phyloP scores from a whole-genome alignment of 768 basidiomycete species.

The Gautieria morchelliformis region DNA sequence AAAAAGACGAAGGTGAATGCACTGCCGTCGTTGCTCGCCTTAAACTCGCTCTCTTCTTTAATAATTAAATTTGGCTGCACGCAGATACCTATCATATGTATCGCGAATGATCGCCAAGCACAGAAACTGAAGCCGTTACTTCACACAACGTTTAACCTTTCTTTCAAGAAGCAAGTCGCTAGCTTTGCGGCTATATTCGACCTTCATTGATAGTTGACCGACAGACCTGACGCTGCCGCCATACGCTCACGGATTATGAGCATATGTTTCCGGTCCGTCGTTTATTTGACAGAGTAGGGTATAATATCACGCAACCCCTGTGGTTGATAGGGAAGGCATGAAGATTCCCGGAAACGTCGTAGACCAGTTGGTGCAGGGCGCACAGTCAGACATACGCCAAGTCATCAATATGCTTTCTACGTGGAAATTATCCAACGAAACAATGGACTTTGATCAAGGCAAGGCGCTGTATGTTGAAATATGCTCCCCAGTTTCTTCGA shows the following conservation, averaged over 20 bases:
- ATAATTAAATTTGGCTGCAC: background rate
- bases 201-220: slow-evolving; percentile 1
- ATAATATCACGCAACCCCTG: background rate
- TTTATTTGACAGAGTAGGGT: background rate
- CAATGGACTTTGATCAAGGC: slow-evolving; percentile 87
- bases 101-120: slow-evolving; percentile 83
- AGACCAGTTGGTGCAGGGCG: slow-evolving; percentile 81
- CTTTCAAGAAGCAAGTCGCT: slow-evolving; percentile 61
- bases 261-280: slow-evolving; percentile 77
- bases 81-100: slow-evolving; percentile 94
- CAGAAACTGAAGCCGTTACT: slow-evolving; percentile 86
- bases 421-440: slow-evolving; percentile 75
- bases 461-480: slow-evolving; percentile 65
- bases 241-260: slow-evolving; percentile 83
- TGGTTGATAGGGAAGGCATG: slow-evolving; percentile 68
- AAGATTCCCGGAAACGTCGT: slow-evolving; percentile 85
- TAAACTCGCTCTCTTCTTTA: background rate
- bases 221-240: slow-evolving; percentile 64
- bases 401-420: slow-evolving; percentile 98
- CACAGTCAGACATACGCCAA: slow-evolving; percentile 95
- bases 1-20: slow-evolving; percentile 74
- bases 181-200: background rate
- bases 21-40: background rate
- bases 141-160: slow-evolving; percentile 59
- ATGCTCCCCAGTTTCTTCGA: background rate